Conservation (phyloP, 1,139 yeast genomes). For the Magnusiomyces magnusii region DNA sequence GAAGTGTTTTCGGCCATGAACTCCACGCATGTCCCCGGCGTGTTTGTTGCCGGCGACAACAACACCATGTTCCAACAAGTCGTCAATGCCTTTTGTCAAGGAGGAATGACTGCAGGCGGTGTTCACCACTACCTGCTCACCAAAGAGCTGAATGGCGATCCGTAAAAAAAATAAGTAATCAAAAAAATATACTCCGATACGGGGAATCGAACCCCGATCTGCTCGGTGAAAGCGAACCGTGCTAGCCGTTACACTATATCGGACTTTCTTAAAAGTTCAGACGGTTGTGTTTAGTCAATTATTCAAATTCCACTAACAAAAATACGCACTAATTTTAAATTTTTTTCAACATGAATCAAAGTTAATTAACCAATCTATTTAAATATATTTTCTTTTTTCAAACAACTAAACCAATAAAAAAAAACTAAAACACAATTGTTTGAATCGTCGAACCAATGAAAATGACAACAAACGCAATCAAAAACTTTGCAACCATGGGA, state of each 20-base stretch:
- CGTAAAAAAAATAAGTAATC: too few species aligned
- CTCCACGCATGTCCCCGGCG: constrained; percentile 7
- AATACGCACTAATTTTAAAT: too few species aligned
- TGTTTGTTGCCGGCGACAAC: constrained; percentile 10
- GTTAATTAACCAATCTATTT: too few species aligned
- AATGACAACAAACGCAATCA: constrained; percentile 18
- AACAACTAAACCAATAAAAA: too few species aligned
- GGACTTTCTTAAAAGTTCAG: too few species aligned
- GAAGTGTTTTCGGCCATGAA: constrained; percentile 3
- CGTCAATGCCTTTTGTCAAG: constrained; percentile 8
- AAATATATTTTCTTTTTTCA: too few species aligned
- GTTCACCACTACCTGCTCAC: constrained; percentile 7
- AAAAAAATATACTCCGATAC: constrained; percentile 22
- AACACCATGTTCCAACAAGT: constrained; percentile 6
- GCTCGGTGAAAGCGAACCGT: constrained; percentile 80
- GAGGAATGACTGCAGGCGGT: constrained; percentile 9
- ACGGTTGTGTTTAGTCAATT: too few species aligned
- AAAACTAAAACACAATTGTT: constrained; percentile 5
- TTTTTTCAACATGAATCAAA: too few species aligned
- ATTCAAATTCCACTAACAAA: too few species aligned
- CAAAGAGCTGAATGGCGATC: constrained; percentile 4
- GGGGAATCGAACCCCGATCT: constrained; percentile 81
- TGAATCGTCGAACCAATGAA: constrained; percentile 16
- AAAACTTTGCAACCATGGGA: constrained; percentile 20
- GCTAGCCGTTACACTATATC: constrained; percentile 81